Conservation (phyloP, 176 grass and related monocot species). For the Stipa capillata region DNA sequence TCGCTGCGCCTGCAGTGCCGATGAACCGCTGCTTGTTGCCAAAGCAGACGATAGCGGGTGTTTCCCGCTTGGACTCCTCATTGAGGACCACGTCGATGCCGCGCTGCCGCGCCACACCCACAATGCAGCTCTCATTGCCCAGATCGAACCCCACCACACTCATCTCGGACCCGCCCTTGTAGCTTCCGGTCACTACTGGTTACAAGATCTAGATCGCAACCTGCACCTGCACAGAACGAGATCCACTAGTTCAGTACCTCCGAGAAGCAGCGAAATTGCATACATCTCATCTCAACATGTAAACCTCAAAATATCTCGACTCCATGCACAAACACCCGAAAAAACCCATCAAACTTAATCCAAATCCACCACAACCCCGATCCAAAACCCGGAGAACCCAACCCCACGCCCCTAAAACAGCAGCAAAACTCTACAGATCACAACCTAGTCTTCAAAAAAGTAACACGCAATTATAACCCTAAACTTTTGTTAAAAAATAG, state of each 20-base stretch:
- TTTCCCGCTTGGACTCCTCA: constrained; percentile 93
- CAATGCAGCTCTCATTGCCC: constrained; percentile 93
- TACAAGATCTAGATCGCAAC: constrained; percentile 14
- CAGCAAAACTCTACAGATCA: not conserved
- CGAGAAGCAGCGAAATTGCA: not conserved
- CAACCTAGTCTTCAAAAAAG: not conserved
- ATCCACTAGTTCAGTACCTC: constrained; percentile 1
- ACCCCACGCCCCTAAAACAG: not conserved
- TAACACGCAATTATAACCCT: not conserved
- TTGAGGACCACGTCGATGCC: constrained; percentile 93
- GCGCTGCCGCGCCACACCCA: constrained; percentile 69
- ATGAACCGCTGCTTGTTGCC: constrained; percentile 94
- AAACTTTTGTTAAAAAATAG: no score
- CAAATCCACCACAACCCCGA: constrained; percentile 8
- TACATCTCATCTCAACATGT: not conserved
- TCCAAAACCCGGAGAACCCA: constrained; percentile 23
- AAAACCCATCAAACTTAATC: no score
- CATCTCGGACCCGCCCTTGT: constrained; percentile 29
- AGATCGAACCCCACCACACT: constrained; percentile 92
- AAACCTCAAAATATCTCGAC: not conserved
- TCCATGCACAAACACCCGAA: not conserved
- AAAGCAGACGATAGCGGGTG: constrained; percentile 82
- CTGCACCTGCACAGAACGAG: not conserved
- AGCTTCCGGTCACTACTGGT: not conserved
- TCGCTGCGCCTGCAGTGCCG: constrained; percentile 63